Conservation (phyloP, 371 early-diverging fungal genomes). For the Synchytrium microbalum region DNA sequence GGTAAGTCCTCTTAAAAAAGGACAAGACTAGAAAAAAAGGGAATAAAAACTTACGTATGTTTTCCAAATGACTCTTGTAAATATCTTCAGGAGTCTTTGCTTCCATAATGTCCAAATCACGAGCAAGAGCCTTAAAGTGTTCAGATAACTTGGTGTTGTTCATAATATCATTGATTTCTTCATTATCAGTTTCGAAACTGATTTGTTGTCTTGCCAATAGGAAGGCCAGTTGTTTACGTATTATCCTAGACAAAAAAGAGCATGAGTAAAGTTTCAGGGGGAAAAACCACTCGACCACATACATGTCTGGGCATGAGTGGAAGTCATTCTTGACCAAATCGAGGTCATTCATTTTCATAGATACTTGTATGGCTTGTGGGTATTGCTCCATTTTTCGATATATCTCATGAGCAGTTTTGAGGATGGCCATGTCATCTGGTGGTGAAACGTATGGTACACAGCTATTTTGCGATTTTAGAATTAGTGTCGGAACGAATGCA, state of each 20-base stretch:
- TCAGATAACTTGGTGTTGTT: constrained; percentile 79
- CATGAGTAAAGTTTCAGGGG: constrained; percentile 1
- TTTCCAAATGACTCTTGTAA: constrained; percentile 93
- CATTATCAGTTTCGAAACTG: constrained; percentile 65
- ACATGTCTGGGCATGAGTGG: constrained; percentile 71
- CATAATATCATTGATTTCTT: constrained; percentile 71
- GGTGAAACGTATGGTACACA: constrained; percentile 85
- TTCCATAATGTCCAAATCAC: constrained; percentile 89
- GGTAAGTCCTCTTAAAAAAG: not conserved
- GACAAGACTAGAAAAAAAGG: not conserved
- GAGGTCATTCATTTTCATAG: constrained; percentile 74
- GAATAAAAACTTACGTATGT: constrained; percentile 48
- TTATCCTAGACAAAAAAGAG: constrained; percentile 30
- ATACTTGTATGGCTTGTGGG: constrained; percentile 75
- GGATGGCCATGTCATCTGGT: constrained; percentile 78
- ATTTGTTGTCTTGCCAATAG: constrained; percentile 87
- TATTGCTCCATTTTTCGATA: constrained; percentile 73
- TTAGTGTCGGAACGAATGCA: not conserved
- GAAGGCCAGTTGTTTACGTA: constrained; percentile 92
- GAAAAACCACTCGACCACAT: constrained; percentile 26
- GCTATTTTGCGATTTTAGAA: constrained; percentile 35
- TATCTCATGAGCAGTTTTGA: constrained; percentile 82
- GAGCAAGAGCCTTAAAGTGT: constrained; percentile 79
- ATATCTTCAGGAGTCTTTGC: constrained; percentile 95
- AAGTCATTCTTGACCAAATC: constrained; percentile 84